Base-by-base conservation (phyloP, 2,329 filamentous ascomycete genomes). In the Emericellopsis atlantica region DNA sequence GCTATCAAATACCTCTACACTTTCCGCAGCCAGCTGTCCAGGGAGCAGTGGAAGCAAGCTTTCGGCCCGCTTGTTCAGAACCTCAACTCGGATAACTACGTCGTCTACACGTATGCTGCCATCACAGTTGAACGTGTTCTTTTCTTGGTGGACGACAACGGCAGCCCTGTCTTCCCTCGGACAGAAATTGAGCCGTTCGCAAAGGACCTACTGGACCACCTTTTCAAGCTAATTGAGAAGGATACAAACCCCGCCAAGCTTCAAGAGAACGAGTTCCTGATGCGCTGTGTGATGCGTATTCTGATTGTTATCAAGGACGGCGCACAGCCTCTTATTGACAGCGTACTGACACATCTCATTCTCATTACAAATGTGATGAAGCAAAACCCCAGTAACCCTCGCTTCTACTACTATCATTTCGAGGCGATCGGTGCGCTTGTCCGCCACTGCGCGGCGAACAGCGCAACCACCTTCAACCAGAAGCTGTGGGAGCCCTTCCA, bases 401-500 rank as follows among this genome's bases (percentile, higher is more conserved):
- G 87, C 11, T 98, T 98, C 66, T 95, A 95, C 65, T 98, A 98
- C 67, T 98, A 90, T 61, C 87, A 95, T 58, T 98, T 98, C 47
- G 92, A 98, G 65, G 85, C 87, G 4, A 67, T 98, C 36, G 92
- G 92, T 29, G 90, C 92, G 14, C 71, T 98, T 37, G 84, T 96
- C 18, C 59, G 62, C 73, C 70, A 80, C 72, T 64, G 85, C 70
- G 55, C 81, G 65, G 45, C 62, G 2, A 69, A 72, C 4, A 76
- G 85, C 48, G 77, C 84, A 9, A 72, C 77, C 23, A 79, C 83
- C 51, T 74, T 96, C 39, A 87, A 95, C 55, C 72, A 80, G 45
- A 79, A 79, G 43, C 70, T 98, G 2, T 95, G 92, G 69, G 70
- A 78, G 41, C 84, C 89, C 1, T 92, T 96, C 57, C 81, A 86